phyloP scores from a whole-genome alignment of 805 yeast genomes.

The Grigorovia jiainica region DNA sequence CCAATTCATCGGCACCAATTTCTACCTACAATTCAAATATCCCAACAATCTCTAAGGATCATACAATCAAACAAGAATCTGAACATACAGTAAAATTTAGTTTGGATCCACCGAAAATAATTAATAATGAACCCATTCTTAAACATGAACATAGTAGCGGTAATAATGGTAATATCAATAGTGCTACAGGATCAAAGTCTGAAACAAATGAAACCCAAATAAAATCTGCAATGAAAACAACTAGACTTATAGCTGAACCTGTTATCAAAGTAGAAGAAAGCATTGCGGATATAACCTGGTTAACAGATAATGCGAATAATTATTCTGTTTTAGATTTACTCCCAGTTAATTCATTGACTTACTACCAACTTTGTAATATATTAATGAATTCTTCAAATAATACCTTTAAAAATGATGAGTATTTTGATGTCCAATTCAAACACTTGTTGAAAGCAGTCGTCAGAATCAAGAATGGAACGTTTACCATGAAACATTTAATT shows the following conservation, averaged over 20 bases:
- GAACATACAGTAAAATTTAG: conserved; percentile 22
- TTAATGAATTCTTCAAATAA: background rate
- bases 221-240: background rate
- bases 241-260: background rate
- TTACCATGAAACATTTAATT: conserved; percentile 21
- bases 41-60: background rate
- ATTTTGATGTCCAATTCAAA: conserved; percentile 6
- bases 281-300: background rate
- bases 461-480: conserved; percentile 21
- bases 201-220: background rate
- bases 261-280: background rate
- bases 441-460: conserved; percentile 15
- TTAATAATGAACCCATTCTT: conserved; percentile 7
- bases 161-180: background rate
- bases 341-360: conserved; percentile 1
- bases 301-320: background rate
- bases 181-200: background rate
- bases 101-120: conserved; percentile 19
- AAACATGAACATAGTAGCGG: background rate
- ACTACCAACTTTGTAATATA: background rate
- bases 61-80: conserved; percentile 3
- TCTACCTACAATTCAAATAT: background rate
- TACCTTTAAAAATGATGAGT: background rate
- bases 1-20: background rate
- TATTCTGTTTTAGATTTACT: background rate